Percentiles rank a stretch among this genome's conserved stretches.
phyloP scores from a whole-genome alignment of 805 yeast species.

The Millerozyma acaciae region DNA sequence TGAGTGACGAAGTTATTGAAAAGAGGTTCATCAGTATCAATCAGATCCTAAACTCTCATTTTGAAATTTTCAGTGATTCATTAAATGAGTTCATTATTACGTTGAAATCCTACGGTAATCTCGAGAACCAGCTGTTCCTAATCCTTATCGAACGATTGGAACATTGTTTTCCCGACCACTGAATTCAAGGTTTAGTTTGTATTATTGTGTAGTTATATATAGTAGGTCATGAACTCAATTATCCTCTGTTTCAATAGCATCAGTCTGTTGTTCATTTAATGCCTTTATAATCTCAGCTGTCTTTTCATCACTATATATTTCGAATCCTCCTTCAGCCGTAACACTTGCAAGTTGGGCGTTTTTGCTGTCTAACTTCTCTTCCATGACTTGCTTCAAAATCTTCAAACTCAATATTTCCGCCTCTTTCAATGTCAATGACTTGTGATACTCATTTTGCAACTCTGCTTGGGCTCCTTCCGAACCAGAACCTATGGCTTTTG shows the following conservation, averaged over 20 bases:
- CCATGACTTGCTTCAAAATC: constrained; percentile 96
- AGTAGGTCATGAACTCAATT: too few relatives aligned
- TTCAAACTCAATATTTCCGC: constrained; percentile 88
- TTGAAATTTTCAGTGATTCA: constrained; percentile 41
- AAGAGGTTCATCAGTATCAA: constrained; percentile 40
- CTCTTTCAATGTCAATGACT: constrained; percentile 83
- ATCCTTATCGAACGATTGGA: constrained; percentile 42
- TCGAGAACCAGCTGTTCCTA: constrained; percentile 45
- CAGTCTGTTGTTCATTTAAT: constrained; percentile 66
- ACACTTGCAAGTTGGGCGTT: constrained; percentile 95
- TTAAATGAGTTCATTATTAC: constrained; percentile 45
- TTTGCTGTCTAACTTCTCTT: constrained; percentile 91
- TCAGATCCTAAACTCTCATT: constrained; percentile 38
- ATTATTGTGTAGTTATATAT: constrained; percentile 2
- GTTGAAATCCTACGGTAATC: constrained; percentile 44
- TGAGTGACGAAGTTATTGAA: constrained; percentile 36
- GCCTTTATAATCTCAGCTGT: constrained; percentile 77
- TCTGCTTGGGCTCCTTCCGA: constrained; percentile 99
- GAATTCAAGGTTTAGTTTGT: constrained; percentile 2
- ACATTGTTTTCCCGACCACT: constrained; percentile 25
- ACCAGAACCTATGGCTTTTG: constrained; percentile 98
- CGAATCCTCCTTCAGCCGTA: constrained; percentile 80
- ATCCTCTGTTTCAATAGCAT: constrained; percentile 21
- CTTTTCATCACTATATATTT: constrained; percentile 76
- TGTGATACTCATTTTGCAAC: constrained; percentile 93